Base-by-base conservation (phyloP, 257 asterid genomes). In the Solanum gandarillasii region DNA sequence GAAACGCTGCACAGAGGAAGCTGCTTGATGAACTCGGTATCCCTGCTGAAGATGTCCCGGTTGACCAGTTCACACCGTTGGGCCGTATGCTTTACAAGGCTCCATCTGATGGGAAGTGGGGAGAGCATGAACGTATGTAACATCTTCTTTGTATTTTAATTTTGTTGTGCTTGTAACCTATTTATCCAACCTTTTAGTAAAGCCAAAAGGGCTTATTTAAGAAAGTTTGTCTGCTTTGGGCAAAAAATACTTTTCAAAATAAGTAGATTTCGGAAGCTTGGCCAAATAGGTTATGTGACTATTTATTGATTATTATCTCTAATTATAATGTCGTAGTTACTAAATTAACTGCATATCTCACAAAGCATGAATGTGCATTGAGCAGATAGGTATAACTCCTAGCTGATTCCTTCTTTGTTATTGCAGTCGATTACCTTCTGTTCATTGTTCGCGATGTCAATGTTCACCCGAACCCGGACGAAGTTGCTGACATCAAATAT, bases 91-190 rank as follows among this genome's bases (percentile, higher is more conserved):
- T 95, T 71, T 96, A 96, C 94, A 95, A 95, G 90, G 99, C 99
- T 39, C 98, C 99, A 16, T 95, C 99, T 21, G 99, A 96, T 89
- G 99, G 99, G 74, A 95, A 94, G 90, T 96, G 99, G 99, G 99
- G 99, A 88, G 99, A 96, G 86, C 99, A 96, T 85, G 99, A 96
- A 93, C 87, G 99, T 96, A 93, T 74, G 67, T 10, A 21, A 11
- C 31, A 18, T 82, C 85, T 29, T 12, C 67, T 29, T 81, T 48
- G 29, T 82, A 29, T 52, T 81, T 81, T 16, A 0, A 14, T 79
- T 13, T 46, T 79, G 9, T n/a, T 27, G 85, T 27, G 83, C 52
- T 36, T 74, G 12, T 35, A 10, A 36, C 52, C 83, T 74, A 36
- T 35, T 74, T 74, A 5, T 12, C 81, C 52, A 21, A 35, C 29